Conservation (phyloP, 1,284 basidiomycete genomes). For the Sporisorium graminicola region DNA sequence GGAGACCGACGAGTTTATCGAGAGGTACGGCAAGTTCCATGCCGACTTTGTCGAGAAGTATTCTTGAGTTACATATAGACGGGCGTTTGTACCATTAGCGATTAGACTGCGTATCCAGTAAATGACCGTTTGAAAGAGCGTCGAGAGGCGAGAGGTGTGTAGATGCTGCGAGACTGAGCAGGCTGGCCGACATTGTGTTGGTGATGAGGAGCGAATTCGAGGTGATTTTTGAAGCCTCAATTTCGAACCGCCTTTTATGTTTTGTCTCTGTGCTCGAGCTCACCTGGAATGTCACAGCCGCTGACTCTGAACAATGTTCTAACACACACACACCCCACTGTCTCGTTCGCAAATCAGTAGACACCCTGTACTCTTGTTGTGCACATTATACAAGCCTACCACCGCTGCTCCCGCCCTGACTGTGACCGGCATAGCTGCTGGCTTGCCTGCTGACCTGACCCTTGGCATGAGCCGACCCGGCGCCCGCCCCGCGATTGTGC, state of each 20-base stretch:
- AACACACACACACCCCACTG: too few species aligned
- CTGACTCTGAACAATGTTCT: too few species aligned
- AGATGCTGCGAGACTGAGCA: too few species aligned
- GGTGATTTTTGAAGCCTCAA: conserved; percentile 2
- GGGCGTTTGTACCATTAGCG: background rate
- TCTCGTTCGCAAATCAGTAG: too few species aligned
- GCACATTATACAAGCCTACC: conserved; percentile 17
- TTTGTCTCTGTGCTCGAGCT: too few species aligned
- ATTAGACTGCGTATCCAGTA: background rate
- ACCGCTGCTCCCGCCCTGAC: conserved; percentile 2
- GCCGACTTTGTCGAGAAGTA: conserved; percentile 56
- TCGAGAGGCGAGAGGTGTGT: too few species aligned
- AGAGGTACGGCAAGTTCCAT: conserved; percentile 65
- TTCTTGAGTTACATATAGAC: background rate
- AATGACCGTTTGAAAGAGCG: too few species aligned
- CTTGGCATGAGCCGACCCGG: conserved; percentile 7
- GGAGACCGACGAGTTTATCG: conserved; percentile 66
- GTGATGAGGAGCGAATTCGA: too few species aligned
- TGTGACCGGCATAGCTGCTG: conserved; percentile 28
- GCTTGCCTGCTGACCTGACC: conserved; percentile 26
- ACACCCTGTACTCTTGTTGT: too few species aligned
- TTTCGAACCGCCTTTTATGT: background rate
- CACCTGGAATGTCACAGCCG: too few species aligned
- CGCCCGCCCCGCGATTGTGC: conserved; percentile 11
- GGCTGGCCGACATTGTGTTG: too few species aligned